These are phyloP conservation scores for Pachysandra terminalis DNA, from an alignment of 164 flowering plant species.

Conservation along the genomic window DNA sequence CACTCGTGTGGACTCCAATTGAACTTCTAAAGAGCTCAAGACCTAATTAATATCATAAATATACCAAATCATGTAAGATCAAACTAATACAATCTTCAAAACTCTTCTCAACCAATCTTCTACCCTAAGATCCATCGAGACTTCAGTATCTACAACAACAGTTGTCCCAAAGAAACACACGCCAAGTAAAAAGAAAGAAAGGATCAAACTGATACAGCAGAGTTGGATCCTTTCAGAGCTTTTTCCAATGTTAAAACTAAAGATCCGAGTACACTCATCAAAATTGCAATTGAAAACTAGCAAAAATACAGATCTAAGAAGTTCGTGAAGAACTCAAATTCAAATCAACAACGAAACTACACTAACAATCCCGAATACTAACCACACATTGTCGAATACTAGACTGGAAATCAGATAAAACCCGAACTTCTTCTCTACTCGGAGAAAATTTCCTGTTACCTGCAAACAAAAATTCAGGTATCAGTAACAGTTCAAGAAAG, in stretches of 20 bases:
- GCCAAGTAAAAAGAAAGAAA: background rate
- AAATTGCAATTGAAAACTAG: background rate
- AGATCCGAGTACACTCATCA: background rate
- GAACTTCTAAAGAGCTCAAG: background rate
- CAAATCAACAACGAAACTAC: background rate
- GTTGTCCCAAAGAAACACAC: background rate
- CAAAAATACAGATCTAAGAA: background rate
- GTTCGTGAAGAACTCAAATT: background rate
- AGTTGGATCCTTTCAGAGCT: background rate
- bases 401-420: conserved; percentile 67
- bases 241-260: background rate
- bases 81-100: background rate
- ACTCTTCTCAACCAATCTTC: background rate
- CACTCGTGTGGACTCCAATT: background rate
- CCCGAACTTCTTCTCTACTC: conserved; percentile 30
- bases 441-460: conserved; percentile 30
- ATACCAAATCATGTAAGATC: background rate
- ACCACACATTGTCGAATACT: conserved; percentile 87
- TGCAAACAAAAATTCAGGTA: conserved; percentile 13
- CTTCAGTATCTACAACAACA: background rate
- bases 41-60: background rate
- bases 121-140: background rate
- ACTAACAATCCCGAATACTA: conserved; percentile 12
- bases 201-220: background rate
- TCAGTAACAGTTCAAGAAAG: background rate